These are phyloP conservation scores for Starmera amethionina DNA, from an alignment of 805 yeast species.

Conservation along the genomic window DNA sequence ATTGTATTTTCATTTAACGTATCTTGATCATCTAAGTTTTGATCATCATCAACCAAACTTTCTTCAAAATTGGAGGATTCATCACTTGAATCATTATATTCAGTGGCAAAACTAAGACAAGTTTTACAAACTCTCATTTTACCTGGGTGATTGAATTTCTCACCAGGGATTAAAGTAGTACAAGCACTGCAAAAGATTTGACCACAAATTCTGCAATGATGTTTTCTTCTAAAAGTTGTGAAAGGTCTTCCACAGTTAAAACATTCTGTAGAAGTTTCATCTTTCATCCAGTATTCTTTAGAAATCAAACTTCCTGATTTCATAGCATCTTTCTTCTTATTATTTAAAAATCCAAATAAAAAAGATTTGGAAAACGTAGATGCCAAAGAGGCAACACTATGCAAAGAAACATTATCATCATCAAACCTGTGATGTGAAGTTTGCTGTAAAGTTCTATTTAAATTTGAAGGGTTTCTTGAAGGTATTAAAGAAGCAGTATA, in stretches of 20 bases:
- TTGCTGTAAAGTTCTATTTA: slow-evolving; percentile 5
- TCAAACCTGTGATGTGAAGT: slow-evolving; percentile 17
- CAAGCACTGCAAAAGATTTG: slow-evolving; percentile 87
- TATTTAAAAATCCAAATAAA: slow-evolving; percentile 30
- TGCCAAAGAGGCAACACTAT: slow-evolving; percentile 31
- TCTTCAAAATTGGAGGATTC: slow-evolving; percentile 37
- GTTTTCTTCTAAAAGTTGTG: slow-evolving; percentile 81
- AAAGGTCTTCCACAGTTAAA: slow-evolving; percentile 73
- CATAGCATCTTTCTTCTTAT: slow-evolving; percentile 16
- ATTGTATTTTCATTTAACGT: neutral
- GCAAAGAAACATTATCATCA: slow-evolving; percentile 23
- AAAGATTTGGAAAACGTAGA: slow-evolving; percentile 32
- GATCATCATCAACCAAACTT: slow-evolving; percentile 14
- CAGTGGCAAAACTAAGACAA: slow-evolving; percentile 53
- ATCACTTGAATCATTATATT: slow-evolving; percentile 68
- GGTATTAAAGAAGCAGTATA: slow-evolving; percentile 4
- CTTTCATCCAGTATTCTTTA: slow-evolving; percentile 92
- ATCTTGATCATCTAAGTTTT: slow-evolving; percentile 13
- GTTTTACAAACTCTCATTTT: slow-evolving; percentile 69
- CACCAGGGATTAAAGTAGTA: slow-evolving; percentile 62
- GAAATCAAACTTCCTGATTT: slow-evolving; percentile 22
- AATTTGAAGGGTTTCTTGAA: slow-evolving; percentile 2
- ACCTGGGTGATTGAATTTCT: slow-evolving; percentile 52
- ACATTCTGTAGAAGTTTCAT: slow-evolving; percentile 84
- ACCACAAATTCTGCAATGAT: slow-evolving; percentile 94